Conservation (phyloP, 331 rosid genomes). For the Quercus tomentella region DNA sequence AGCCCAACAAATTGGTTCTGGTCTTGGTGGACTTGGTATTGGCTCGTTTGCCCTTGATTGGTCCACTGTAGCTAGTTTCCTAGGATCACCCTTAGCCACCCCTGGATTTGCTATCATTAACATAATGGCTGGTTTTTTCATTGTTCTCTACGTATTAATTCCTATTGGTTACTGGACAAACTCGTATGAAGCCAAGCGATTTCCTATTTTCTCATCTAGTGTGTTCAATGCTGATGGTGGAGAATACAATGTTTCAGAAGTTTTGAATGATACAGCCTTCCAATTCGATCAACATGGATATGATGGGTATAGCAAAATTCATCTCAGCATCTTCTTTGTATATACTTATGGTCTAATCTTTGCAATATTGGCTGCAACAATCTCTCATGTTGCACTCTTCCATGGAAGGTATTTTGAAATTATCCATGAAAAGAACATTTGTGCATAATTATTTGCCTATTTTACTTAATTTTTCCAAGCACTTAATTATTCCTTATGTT, state of each 20-base stretch:
- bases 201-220: slow-evolving; percentile 29
- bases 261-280: slow-evolving; percentile 21
- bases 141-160: slow-evolving; percentile 20
- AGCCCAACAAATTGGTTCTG: slow-evolving; percentile 51
- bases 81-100: slow-evolving; percentile 34
- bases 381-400: slow-evolving; percentile 43
- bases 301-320: slow-evolving; percentile 21
- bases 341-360: slow-evolving; percentile 34
- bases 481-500: background rate
- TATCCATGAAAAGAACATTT: background rate
- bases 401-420: slow-evolving; percentile 35
- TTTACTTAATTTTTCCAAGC: background rate
- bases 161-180: slow-evolving; percentile 41
- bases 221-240: slow-evolving; percentile 21
- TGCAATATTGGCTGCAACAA: slow-evolving; percentile 39
- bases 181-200: slow-evolving; percentile 22
- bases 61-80: slow-evolving; percentile 35
- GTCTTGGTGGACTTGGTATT: slow-evolving; percentile 39
- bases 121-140: slow-evolving; percentile 23
- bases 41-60: slow-evolving; percentile 48
- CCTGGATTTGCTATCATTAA: slow-evolving; percentile 35
- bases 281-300: slow-evolving; percentile 17
- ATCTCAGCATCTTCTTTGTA: slow-evolving; percentile 34
- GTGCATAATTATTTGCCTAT: background rate
- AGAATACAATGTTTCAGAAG: slow-evolving; percentile 14